Conservation (phyloP, 106 monocot species). For the Allium cepa region DNA sequence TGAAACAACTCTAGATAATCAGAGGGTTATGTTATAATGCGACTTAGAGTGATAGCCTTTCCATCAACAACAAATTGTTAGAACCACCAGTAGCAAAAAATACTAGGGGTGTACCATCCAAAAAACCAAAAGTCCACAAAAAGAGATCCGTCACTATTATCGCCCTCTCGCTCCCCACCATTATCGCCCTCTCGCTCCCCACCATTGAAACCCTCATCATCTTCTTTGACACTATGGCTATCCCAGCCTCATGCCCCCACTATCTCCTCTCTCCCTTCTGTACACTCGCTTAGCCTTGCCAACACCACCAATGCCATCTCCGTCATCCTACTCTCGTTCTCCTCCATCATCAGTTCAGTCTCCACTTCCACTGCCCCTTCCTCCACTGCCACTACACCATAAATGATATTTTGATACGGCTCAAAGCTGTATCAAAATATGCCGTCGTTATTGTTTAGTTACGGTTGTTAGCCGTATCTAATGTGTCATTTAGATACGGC, state of each 20-base stretch:
- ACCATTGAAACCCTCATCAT: slow-evolving; percentile 42
- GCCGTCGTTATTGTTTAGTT: no score
- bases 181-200: slow-evolving; percentile 32
- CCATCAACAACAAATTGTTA: no score
- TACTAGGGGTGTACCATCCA: no score
- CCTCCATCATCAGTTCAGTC: slow-evolving; percentile 23
- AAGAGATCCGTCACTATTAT: slow-evolving; percentile 16
- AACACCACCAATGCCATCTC: slow-evolving; percentile 35
- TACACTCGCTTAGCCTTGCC: slow-evolving; percentile 31
- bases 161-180: slow-evolving; percentile 30
- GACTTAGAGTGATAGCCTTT: no score
- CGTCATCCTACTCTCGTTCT: slow-evolving; percentile 11
- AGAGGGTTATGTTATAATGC: no score
- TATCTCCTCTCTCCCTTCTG: slow-evolving; percentile 47
- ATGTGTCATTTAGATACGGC: no score
- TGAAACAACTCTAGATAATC: no score
- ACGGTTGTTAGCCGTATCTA: no score
- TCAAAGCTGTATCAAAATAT: no score
- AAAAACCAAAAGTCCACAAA: no score
- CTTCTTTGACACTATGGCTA: slow-evolving; percentile 44
- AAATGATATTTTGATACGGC: no score
- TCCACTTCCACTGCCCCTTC: slow-evolving; percentile 31
- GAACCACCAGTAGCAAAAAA: no score
- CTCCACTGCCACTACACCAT: slow-evolving; percentile 24
- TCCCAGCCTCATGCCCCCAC: slow-evolving; percentile 36